Evolutionary conservation across 306 rosid genomes (phyloP).

Genomic region (Astragalus membranaceus): DNA sequence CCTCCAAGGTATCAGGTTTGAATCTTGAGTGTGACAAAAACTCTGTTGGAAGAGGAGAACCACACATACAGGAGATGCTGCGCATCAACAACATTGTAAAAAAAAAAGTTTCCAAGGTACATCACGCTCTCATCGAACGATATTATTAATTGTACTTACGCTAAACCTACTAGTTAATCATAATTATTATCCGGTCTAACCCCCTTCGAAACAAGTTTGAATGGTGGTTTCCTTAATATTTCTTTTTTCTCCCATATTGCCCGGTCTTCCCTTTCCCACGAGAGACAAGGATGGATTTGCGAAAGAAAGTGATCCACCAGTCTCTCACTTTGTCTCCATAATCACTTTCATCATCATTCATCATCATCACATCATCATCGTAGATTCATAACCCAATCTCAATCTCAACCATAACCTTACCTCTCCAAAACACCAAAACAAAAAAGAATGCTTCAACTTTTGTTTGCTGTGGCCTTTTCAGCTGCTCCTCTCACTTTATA

Average conservation of each 20-base stretch:
- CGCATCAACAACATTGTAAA: too few species aligned
- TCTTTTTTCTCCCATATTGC: background rate
- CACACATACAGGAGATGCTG: too few species aligned
- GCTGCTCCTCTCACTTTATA: conserved; percentile 83
- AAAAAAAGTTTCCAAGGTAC: too few species aligned
- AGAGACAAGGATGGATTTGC: background rate
- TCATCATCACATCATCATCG: background rate
- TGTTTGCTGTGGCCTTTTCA: conserved; percentile 85
- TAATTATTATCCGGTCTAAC: too few species aligned
- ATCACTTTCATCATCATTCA: background rate
- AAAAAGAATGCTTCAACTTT: conserved; percentile 55
- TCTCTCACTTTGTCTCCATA: background rate
- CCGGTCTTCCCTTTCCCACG: conserved; percentile 4
- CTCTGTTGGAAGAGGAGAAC: too few species aligned
- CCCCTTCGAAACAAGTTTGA: too few species aligned
- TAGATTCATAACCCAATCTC: background rate
- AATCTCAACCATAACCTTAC: background rate
- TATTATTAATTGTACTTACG: too few species aligned
- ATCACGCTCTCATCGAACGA: too few species aligned
- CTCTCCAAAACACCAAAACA: background rate
- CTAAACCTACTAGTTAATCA: too few species aligned
- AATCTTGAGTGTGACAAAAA: too few species aligned
- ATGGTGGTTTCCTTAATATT: too few species aligned
- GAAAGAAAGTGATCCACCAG: background rate
- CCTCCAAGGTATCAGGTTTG: too few species aligned